These are phyloP conservation scores for Fusarium robinianum DNA, from an alignment of 2,329 filamentous ascomycete species.

Conservation along the genomic window DNA sequence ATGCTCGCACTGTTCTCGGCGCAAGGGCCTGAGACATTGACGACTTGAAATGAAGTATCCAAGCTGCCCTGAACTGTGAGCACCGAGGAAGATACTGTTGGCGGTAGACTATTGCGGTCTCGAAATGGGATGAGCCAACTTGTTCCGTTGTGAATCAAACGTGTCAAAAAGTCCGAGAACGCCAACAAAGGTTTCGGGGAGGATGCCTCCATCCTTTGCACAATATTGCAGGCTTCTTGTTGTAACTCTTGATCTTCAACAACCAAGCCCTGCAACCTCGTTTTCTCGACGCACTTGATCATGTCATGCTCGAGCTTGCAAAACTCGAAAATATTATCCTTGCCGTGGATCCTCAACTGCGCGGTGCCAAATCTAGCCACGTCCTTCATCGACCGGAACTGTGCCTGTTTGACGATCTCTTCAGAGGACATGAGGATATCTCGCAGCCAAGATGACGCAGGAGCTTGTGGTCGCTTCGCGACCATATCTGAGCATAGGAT, in stretches of 20 bases:
- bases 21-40: too few relatives aligned
- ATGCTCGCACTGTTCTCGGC: too few relatives aligned
- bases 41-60: too few relatives aligned
- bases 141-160: neutral
- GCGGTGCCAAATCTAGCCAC: slow-evolving; percentile 20
- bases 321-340: slow-evolving; percentile 28
- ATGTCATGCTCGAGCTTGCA: slow-evolving; percentile 28
- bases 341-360: slow-evolving; percentile 27
- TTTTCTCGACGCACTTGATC: slow-evolving; percentile 2
- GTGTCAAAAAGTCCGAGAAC: slow-evolving; percentile 3
- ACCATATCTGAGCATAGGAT: slow-evolving; percentile 27
- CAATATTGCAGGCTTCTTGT: slow-evolving; percentile 19
- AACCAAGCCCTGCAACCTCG: slow-evolving; percentile 3
- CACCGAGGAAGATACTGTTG: too few relatives aligned
- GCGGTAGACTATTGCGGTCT: neutral
- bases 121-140: slow-evolving; percentile 13
- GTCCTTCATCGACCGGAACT: slow-evolving; percentile 26
- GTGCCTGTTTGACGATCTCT: slow-evolving; percentile 19
- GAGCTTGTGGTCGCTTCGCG: too few relatives aligned
- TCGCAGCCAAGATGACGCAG: slow-evolving; percentile 28
- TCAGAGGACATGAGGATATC: slow-evolving; percentile 29
- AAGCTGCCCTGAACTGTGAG: too few relatives aligned
- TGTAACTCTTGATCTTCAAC: slow-evolving; percentile 23
- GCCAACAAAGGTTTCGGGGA: slow-evolving; percentile 4
- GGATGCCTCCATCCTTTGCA: slow-evolving; percentile 11